Conservation (phyloP, 495 filamentous ascomycete species). For the Talaromyces stipitatus region DNA sequence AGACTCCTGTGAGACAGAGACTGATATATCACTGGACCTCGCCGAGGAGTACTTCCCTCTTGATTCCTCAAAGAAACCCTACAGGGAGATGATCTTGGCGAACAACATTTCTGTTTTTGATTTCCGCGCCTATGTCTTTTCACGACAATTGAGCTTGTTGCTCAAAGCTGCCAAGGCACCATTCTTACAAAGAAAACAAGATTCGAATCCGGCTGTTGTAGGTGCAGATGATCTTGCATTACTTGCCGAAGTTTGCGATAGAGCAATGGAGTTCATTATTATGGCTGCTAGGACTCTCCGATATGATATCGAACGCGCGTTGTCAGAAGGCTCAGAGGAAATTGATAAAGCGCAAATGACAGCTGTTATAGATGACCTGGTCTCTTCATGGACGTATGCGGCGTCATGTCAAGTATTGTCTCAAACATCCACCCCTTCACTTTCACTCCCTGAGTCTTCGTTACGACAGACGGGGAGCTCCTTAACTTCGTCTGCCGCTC, state of each 20-base stretch:
- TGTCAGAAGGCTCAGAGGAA: constrained; percentile 22
- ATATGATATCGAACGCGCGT: constrained; percentile 51
- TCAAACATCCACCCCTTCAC: constrained; percentile 62
- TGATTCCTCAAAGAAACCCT: constrained; percentile 67
- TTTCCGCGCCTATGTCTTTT: constrained; percentile 90
- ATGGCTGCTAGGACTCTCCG: constrained; percentile 69
- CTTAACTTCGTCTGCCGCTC: constrained; percentile 10
- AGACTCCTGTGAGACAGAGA: not conserved
- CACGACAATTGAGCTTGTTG: constrained; percentile 75
- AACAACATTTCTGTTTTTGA: constrained; percentile 97
- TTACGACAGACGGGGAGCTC: constrained; percentile 22
- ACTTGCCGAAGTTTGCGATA: constrained; percentile 71
- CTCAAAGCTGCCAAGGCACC: constrained; percentile 70
- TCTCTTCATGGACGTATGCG: constrained; percentile 79
- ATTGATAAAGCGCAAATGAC: constrained; percentile 18
- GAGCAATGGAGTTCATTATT: constrained; percentile 73
- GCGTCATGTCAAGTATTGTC: constrained; percentile 69
- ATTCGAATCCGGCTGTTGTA: constrained; percentile 20
- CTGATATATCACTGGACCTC: constrained; percentile 20
- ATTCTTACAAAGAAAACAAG: constrained; percentile 19
- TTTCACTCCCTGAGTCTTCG: constrained; percentile 58
- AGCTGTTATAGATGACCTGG: constrained; percentile 68
- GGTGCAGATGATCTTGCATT: constrained; percentile 68
- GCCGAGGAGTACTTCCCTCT: constrained; percentile 46
- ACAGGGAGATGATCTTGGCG: constrained; percentile 87